Percentiles rank a stretch among this genome's conserved stretches.
These are phyloP conservation scores for Przewalskia tangutica DNA, from an alignment of 257 asterid species.

Conservation along the genomic window DNA sequence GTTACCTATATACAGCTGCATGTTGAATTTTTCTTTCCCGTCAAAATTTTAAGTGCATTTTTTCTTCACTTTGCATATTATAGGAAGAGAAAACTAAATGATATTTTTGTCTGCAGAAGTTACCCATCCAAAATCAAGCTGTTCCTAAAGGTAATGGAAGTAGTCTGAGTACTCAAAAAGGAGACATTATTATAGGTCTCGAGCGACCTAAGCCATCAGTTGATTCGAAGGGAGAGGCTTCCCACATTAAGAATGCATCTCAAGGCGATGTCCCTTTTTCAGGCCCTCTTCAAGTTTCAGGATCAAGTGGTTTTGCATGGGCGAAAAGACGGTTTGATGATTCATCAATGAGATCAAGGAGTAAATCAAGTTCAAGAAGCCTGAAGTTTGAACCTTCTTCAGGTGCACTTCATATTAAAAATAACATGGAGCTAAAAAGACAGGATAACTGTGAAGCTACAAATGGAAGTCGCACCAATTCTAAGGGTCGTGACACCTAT, in stretches of 20 bases:
- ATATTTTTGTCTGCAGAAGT: constrained; percentile 32
- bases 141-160: constrained; percentile 26
- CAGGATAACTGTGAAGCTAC: constrained; percentile 38
- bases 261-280: constrained; percentile 73
- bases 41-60: neutral
- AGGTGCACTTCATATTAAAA: constrained; percentile 38
- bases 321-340: constrained; percentile 60
- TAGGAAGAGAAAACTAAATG: neutral
- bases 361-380: constrained; percentile 87
- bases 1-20: neutral
- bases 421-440: constrained; percentile 37
- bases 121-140: constrained; percentile 40
- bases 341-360: constrained; percentile 56
- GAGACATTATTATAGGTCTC: constrained; percentile 25
- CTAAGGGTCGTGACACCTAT: constrained; percentile 36
- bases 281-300: constrained; percentile 82
- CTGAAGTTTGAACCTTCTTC: constrained; percentile 58
- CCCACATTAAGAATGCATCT: constrained; percentile 67
- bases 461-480: constrained; percentile 20
- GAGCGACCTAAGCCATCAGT: constrained; percentile 39
- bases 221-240: constrained; percentile 34
- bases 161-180: constrained; percentile 21
- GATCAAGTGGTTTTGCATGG: constrained; percentile 97
- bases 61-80: neutral
- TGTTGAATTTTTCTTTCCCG: neutral